Conservation (phyloP, 2,329 filamentous ascomycete genomes). For the Pestalotiopsis sp. region DNA sequence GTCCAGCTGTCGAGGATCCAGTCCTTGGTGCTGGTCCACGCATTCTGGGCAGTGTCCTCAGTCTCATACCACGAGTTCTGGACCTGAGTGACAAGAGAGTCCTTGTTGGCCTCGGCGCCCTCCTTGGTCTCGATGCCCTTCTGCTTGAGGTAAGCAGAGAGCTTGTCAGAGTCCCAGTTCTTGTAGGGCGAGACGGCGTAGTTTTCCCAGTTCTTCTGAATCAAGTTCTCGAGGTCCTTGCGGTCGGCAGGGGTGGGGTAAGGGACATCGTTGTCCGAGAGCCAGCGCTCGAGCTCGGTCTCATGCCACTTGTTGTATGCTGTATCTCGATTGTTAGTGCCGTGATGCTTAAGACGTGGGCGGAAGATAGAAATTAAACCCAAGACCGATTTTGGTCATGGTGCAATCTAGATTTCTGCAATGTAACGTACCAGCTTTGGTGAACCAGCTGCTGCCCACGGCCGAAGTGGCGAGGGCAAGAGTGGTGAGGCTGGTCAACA, state of each 20-base stretch:
- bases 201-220: slow-evolving; percentile 85
- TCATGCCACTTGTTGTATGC: slow-evolving; percentile 99
- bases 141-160: slow-evolving; percentile 66
- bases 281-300: slow-evolving; percentile 95
- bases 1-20: slow-evolving; percentile 97
- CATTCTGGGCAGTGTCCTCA: slow-evolving; percentile 73
- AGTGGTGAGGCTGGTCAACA: slow-evolving; percentile 66
- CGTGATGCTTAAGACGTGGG: neutral
- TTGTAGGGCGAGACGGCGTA: slow-evolving; percentile 76
- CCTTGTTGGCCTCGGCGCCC: slow-evolving; percentile 67
- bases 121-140: slow-evolving; percentile 73
- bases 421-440: slow-evolving; percentile 71
- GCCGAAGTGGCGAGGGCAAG: slow-evolving; percentile 72
- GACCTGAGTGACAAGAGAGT: slow-evolving; percentile 69
- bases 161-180: slow-evolving; percentile 71
- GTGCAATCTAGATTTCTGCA: slow-evolving; percentile 8
- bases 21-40: slow-evolving; percentile 74
- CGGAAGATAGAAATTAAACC: neutral
- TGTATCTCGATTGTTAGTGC: slow-evolving; percentile 35
- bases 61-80: slow-evolving; percentile 77
- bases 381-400: neutral
- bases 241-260: slow-evolving; percentile 90
- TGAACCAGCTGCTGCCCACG: slow-evolving; percentile 81
- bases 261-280: slow-evolving; percentile 87
- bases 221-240: slow-evolving; percentile 89